These are phyloP conservation scores for Notholithocarpus densiflorus DNA, from an alignment of 306 rosid species.

Conservation along the genomic window DNA sequence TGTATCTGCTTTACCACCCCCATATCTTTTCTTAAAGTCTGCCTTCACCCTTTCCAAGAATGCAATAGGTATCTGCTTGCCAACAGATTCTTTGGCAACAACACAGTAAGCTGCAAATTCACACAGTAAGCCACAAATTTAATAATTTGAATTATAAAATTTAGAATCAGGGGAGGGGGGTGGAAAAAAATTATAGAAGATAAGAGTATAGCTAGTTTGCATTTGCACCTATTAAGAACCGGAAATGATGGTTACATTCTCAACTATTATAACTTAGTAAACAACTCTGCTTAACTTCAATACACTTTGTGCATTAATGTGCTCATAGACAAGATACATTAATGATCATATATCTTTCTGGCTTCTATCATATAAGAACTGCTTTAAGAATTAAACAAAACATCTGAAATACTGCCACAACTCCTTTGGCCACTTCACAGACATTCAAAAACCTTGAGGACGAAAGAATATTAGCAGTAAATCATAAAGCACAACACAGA, in stretches of 20 bases:
- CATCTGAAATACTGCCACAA: not conserved
- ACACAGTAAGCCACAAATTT: conserved; percentile 16
- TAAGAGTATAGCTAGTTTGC: too few relatives aligned
- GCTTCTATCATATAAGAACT: not conserved
- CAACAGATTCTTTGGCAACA: conserved; percentile 84
- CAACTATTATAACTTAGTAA: not conserved
- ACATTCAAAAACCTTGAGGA: not conserved
- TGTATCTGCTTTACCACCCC: conserved; percentile 89
- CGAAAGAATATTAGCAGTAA: not conserved
- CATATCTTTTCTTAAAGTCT: conserved; percentile 83
- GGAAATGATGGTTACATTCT: not conserved
- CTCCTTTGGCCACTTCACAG: not conserved
- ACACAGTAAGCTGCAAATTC: conserved; percentile 84
- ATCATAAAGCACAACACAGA: not conserved
- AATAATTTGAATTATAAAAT: not conserved
- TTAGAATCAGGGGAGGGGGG: not conserved
- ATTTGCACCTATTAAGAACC: too few relatives aligned
- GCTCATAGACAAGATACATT: not conserved
- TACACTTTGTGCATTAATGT: not conserved
- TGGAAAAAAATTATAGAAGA: too few relatives aligned
- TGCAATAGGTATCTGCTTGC: conserved; percentile 88
- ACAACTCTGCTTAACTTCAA: not conserved
- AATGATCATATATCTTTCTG: not conserved
- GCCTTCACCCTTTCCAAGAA: conserved; percentile 79
- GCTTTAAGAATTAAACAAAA: not conserved